Percentiles rank a stretch among this genome's conserved stretches.
Evolutionary conservation across 2,329 filamentous ascomycete genomes (phyloP).

Genomic region (Grosmannia penicillata): DNA sequence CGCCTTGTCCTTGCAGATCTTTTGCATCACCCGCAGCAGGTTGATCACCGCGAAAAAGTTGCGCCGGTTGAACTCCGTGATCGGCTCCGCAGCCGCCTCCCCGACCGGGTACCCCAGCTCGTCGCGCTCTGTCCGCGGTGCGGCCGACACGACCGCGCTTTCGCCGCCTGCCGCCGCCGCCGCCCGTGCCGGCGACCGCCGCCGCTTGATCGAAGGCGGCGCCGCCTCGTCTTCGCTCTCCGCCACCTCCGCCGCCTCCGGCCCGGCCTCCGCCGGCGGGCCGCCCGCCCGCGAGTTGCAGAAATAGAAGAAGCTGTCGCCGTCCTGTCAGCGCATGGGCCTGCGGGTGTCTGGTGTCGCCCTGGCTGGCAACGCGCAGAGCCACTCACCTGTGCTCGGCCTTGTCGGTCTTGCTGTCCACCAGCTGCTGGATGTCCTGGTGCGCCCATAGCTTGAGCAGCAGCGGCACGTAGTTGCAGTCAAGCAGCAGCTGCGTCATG

Average conservation of each 20-base stretch:
- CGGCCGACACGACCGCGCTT: too few species aligned
- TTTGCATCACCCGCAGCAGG: constrained; percentile 90
- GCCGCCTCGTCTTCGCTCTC: constrained; percentile 63
- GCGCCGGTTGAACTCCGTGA: constrained; percentile 81
- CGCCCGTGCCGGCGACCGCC: constrained; percentile 29
- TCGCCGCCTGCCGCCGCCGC: constrained; percentile 16
- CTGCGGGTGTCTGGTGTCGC: too few species aligned
- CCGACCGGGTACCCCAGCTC: constrained; percentile 72
- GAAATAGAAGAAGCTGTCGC: constrained; percentile 73
- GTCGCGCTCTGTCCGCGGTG: too few species aligned
- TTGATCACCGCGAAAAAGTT: constrained; percentile 95
- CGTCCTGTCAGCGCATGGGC: background rate
- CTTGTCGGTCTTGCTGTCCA: constrained; percentile 73
- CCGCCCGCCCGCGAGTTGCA: constrained; percentile 49
- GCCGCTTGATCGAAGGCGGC: constrained; percentile 65
- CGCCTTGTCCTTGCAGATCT: constrained; percentile 89
- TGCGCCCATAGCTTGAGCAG: constrained; percentile 88
- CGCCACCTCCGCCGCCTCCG: constrained; percentile 6
- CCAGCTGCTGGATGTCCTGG: constrained; percentile 81
- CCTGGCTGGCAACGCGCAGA: too few species aligned
- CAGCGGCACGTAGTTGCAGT: constrained; percentile 88
- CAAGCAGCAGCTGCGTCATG: constrained; percentile 78
- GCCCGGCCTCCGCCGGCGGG: constrained; percentile 14
- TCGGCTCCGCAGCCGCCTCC: constrained; percentile 53
- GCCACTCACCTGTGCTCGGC: constrained; percentile 62